A percentile compares a stretch with the other conserved stretches of the same genome.
Conservation (phyloP, 2,329 filamentous ascomycete genomes). For the Mariannaea elegans region DNA sequence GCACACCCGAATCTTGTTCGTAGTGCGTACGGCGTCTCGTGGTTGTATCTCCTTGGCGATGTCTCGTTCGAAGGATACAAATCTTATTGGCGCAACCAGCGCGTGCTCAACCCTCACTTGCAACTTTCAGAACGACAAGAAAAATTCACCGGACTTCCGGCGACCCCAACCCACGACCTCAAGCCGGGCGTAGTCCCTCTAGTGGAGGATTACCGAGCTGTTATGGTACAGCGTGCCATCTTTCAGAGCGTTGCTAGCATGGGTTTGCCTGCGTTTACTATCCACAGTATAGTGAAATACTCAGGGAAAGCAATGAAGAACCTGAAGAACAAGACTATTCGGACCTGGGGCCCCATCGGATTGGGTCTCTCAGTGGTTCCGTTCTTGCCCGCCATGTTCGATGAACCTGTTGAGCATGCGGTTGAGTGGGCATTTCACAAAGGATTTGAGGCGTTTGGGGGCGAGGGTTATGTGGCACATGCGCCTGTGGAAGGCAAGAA, state of each 20-base stretch:
- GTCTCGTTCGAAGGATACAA: constrained; percentile 95
- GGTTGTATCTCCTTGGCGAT: constrained; percentile 91
- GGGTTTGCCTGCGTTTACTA: constrained; percentile 92
- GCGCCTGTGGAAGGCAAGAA: constrained; percentile 61
- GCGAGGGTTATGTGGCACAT: constrained; percentile 62
- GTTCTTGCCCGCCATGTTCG: constrained; percentile 84
- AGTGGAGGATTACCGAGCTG: constrained; percentile 87
- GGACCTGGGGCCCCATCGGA: constrained; percentile 92
- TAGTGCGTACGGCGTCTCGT: constrained; percentile 88
- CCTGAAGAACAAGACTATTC: constrained; percentile 75
- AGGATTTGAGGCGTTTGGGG: constrained; percentile 78
- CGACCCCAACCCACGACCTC: constrained; percentile 40
- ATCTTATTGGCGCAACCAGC: constrained; percentile 87
- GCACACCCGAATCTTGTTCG: constrained; percentile 86
- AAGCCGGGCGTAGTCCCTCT: constrained; percentile 64
- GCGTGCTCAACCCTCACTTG: constrained; percentile 73
- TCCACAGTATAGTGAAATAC: constrained; percentile 92
- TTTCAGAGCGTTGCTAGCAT: constrained; percentile 94
- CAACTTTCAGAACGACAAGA: constrained; percentile 61
- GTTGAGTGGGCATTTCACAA: constrained; percentile 92
- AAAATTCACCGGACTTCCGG: constrained; percentile 56
- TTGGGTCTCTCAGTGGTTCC: constrained; percentile 81
- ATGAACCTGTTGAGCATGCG: constrained; percentile 90
- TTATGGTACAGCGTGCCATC: constrained; percentile 89
- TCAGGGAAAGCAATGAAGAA: constrained; percentile 87